Conservation (phyloP, 495 filamentous ascomycete species). For the Aspergillus kassunensis region DNA sequence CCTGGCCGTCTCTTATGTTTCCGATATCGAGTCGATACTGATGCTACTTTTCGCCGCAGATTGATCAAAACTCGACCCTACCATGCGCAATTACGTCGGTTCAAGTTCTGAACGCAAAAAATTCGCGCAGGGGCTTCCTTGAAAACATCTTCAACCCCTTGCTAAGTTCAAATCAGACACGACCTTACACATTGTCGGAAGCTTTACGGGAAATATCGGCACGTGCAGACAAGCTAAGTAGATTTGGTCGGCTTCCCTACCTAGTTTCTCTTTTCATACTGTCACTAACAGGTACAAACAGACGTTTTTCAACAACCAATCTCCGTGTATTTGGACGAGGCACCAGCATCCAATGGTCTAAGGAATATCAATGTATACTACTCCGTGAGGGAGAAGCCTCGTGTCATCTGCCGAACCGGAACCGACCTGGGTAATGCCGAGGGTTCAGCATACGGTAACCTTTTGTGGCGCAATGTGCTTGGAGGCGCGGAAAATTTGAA, state of each 20-base stretch:
- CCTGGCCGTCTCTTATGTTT: no score
- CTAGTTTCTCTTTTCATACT: background rate
- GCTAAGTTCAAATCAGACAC: constrained; percentile 60
- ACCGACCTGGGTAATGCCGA: constrained; percentile 90
- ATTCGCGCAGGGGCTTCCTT: constrained; percentile 78
- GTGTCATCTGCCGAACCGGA: constrained; percentile 80
- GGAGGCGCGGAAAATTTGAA: constrained; percentile 89
- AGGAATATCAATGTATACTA: constrained; percentile 78
- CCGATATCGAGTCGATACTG: constrained; percentile 3
- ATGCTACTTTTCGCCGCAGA: constrained; percentile 42
- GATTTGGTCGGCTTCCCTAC: constrained; percentile 61
- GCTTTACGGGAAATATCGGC: constrained; percentile 64
- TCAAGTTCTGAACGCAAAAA: constrained; percentile 68
- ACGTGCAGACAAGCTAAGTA: constrained; percentile 68
- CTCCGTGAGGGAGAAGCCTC: constrained; percentile 69
- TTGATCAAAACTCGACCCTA: constrained; percentile 73
- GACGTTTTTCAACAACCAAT: constrained; percentile 88
- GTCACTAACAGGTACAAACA: constrained; percentile 30
- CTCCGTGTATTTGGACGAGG: constrained; percentile 70
- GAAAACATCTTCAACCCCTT: constrained; percentile 73
- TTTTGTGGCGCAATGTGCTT: constrained; percentile 84
- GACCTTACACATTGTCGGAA: constrained; percentile 70
- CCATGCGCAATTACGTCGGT: constrained; percentile 78
- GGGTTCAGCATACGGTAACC: constrained; percentile 83
- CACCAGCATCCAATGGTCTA: constrained; percentile 50